Evolutionary conservation across 2,329 filamentous ascomycete species (phyloP), one percentile per base, ranked within the genome.

Genomic region (Colletotrichum simmondsii): DNA sequence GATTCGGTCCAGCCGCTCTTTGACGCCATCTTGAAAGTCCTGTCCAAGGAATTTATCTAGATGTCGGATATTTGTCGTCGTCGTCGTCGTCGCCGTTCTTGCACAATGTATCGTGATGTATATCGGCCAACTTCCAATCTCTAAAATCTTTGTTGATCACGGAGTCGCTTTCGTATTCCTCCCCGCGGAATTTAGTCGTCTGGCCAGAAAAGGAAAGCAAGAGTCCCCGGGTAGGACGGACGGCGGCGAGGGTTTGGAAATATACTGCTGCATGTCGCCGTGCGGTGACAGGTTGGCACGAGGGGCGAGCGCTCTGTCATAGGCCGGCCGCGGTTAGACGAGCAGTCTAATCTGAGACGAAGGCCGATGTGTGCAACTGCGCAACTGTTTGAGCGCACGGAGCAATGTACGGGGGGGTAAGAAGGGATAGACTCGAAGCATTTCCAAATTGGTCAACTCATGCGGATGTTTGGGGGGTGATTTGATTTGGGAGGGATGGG

Each of bases 1-100:
- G 75, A 76, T 62, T 77, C 75, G 54, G 74, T 74, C 71, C 68
- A 76, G 64, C 71, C 65, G 61, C 68, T 71, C 42, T 69, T 73
- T 54, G 64, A 65, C 42, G 71, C 66, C 74, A 75, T 75, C 54
- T 65, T 65, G 56, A 70, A 61, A 30, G 32, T 26, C 70, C 54
- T 70, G 32, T 60, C 30, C n/a, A 52, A 72, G 54, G 35, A 19
- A 16, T 28, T 54, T 24, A 24, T 46, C n/a, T n/a, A 58, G 30
- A 12, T 57, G 26, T 65, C 42, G 60, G 35, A n/a, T 56, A 22
- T 61, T 32, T 28, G 26, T 28, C 26, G 46, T 69, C 66, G 65
- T 61, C 37, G 54, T 61, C 37, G 60, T 57, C n/a, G 16, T 69
- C 46, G 53, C 30, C 49, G 30, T 60, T 7, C 32, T 42, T n/a